Evolutionary conservation across 257 asterid genomes (phyloP).

Genomic region (Solanum lycopersicoides): DNA sequence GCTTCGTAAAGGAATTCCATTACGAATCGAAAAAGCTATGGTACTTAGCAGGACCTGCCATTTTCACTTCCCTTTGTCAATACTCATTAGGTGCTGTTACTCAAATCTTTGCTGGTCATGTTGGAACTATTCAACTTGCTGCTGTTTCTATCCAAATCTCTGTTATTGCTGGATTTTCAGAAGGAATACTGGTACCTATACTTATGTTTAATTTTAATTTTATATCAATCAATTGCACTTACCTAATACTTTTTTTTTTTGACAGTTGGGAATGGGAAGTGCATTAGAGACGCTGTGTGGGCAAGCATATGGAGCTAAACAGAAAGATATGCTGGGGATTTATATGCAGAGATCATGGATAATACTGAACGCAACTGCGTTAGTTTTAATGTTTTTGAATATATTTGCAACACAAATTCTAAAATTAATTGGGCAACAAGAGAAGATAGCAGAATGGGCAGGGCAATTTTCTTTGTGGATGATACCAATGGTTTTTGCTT

Average conservation of each 20-base stretch:
- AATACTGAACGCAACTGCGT: neutral
- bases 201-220: neutral
- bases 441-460: neutral
- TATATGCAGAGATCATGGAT: constrained; percentile 18
- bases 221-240: too few relatives aligned
- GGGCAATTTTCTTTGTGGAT: constrained; percentile 2
- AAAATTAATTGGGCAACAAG: neutral
- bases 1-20: neutral
- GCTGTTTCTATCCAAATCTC: constrained; percentile 5
- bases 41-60: constrained; percentile 8
- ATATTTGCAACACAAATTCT: constrained; percentile 4
- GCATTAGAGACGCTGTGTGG: constrained; percentile 13
- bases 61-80: neutral
- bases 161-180: constrained; percentile 3
- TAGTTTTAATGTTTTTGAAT: neutral
- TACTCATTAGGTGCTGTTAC: constrained; percentile 2
- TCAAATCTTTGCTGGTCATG: constrained; percentile 4
- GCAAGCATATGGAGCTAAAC: constrained; percentile 10
- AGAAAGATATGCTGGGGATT: neutral
- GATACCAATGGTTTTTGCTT: constrained; percentile 10
- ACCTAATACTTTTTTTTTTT: neutral
- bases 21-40: neutral
- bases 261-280: constrained; percentile 13
- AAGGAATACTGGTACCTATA: constrained; percentile 6
- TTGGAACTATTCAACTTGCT: constrained; percentile 8